These are phyloP conservation scores for Hyaloperonospora brassicae DNA, from an alignment of 352 stramenopile species.

Conservation along the genomic window DNA sequence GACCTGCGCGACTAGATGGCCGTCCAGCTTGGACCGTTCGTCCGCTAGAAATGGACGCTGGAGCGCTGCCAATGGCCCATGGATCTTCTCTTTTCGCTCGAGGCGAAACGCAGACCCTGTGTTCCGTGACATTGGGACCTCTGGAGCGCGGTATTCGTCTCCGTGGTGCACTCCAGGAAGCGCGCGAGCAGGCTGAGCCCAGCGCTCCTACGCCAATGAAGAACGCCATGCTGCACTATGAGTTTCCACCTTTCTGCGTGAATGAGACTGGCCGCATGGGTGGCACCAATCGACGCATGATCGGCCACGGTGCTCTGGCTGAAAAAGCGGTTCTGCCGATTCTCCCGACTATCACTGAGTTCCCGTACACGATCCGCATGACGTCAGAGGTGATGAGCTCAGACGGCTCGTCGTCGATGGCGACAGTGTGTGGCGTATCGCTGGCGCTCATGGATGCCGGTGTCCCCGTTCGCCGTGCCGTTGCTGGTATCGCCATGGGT, in stretches of 20 bases:
- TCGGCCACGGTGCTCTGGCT: constrained; percentile 94
- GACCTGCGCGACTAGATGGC: constrained; percentile 78
- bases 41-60: constrained; percentile 76
- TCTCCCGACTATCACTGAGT: constrained; percentile 87
- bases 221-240: constrained; percentile 95
- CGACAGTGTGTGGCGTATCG: constrained; percentile 93
- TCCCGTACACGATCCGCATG: constrained; percentile 95
- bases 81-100: constrained; percentile 84
- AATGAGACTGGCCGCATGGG: constrained; percentile 89
- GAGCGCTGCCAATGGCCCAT: constrained; percentile 84
- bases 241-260: constrained; percentile 96
- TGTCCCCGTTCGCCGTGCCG: constrained; percentile 88
- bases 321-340: constrained; percentile 93
- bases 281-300: constrained; percentile 88
- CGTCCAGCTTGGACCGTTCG: constrained; percentile 77
- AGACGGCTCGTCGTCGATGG: constrained; percentile 93
- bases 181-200: constrained; percentile 29
- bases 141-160: constrained; percentile 66
- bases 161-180: constrained; percentile 48
- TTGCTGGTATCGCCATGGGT: constrained; percentile 95
- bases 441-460: constrained; percentile 96
- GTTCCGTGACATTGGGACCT: constrained; percentile 83
- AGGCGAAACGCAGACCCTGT: constrained; percentile 86
- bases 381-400: constrained; percentile 94
- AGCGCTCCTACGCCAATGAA: constrained; percentile 35